phyloP scores from a whole-genome alignment of 331 rosid genomes.

The Arachis monticola region DNA sequence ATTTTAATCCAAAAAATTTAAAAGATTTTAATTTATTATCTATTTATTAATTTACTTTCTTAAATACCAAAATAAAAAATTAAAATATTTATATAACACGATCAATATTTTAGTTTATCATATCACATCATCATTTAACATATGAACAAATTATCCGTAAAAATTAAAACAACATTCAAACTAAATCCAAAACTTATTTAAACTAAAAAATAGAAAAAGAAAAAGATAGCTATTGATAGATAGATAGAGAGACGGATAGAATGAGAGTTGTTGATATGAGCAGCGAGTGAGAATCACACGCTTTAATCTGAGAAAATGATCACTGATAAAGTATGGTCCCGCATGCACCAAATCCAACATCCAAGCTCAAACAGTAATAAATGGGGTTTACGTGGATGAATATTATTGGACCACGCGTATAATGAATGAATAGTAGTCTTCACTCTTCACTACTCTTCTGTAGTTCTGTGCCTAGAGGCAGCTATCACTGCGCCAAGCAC shows the following conservation, averaged over 20 bases:
- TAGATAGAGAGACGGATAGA: no score
- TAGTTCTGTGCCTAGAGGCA: not conserved
- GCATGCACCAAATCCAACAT: not conserved
- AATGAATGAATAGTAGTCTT: not conserved
- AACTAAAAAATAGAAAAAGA: not conserved
- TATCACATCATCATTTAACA: no score
- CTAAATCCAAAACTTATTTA: not conserved
- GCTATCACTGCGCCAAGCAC: slow-evolving; percentile 46
- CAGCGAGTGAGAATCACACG: not conserved
- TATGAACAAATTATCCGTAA: no score
- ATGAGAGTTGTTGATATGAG: not conserved
- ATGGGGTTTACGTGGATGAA: slow-evolving; percentile 31
- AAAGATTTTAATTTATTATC: no score
- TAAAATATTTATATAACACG: no score
- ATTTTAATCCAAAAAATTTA: no score
- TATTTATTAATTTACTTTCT: no score
- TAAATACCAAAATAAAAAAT: no score
- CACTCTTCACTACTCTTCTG: not conserved
- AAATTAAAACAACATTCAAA: no score
- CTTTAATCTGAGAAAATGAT: not conserved
- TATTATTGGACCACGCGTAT: slow-evolving; percentile 20
- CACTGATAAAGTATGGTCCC: not conserved
- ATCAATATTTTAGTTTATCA: no score
- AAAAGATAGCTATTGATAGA: no score
- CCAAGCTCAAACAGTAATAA: not conserved